Conservation (phyloP, 129 eudicot genomes). For the Centaurea solstitialis region DNA sequence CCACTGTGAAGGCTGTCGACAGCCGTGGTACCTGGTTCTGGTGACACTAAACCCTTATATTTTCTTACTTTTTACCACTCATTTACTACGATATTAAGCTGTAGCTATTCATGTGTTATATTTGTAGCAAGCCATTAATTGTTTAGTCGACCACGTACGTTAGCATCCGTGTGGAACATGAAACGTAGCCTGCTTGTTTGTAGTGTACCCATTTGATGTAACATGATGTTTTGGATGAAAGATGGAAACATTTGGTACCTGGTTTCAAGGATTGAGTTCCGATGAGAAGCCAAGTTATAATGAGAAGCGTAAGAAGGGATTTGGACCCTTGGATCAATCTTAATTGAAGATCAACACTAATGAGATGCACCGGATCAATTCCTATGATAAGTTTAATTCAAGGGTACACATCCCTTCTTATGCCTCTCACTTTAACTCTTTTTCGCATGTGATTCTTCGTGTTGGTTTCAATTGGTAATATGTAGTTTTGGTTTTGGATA, state of each 20-base stretch:
- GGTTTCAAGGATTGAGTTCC: not conserved
- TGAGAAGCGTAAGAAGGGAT: too few relatives aligned
- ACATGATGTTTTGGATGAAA: not conserved
- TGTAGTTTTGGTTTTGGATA: too few relatives aligned
- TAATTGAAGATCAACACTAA: too few relatives aligned
- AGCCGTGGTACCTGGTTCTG: slow-evolving; percentile 86
- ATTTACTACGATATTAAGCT: not conserved
- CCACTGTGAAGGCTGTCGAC: slow-evolving; percentile 80
- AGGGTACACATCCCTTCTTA: too few relatives aligned
- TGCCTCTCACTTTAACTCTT: too few relatives aligned
- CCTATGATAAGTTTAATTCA: too few relatives aligned
- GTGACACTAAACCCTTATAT: slow-evolving; percentile 37
- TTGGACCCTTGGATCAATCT: too few relatives aligned
- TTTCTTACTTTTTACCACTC: not conserved
- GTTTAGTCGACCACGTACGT: not conserved
- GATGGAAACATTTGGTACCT: not conserved
- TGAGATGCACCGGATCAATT: too few relatives aligned
- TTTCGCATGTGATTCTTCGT: too few relatives aligned
- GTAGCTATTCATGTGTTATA: not conserved
- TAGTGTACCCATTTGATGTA: not conserved
- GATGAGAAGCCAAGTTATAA: too few relatives aligned
- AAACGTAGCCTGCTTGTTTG: not conserved
- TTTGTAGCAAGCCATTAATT: not conserved
- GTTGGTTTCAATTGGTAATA: too few relatives aligned
- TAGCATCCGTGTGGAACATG: not conserved